Conservation (phyloP, 306 rosid genomes). For the Nissolia schottii region DNA sequence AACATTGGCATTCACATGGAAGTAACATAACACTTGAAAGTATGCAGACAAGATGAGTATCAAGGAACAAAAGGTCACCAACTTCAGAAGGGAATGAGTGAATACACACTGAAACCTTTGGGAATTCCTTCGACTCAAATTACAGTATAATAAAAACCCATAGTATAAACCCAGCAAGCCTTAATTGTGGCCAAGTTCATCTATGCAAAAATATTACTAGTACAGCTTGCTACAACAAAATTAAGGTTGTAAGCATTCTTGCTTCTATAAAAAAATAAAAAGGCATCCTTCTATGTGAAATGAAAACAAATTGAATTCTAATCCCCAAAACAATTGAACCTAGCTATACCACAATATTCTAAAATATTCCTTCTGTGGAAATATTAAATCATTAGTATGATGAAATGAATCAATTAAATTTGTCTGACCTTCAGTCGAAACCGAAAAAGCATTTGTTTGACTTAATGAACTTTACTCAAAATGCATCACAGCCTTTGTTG, state of each 20-base stretch:
- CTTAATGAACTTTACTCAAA: conserved; percentile 37
- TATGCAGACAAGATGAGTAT: background rate
- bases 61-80: conserved; percentile 12
- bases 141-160: conserved; percentile 13
- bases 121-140: background rate
- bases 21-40: background rate
- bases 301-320: background rate
- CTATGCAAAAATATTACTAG: background rate
- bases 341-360: background rate
- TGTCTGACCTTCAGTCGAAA: background rate
- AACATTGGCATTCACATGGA: background rate
- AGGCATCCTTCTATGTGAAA: background rate
- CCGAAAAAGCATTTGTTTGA: background rate
- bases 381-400: background rate
- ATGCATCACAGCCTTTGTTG: conserved; percentile 62
- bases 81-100: background rate
- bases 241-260: background rate
- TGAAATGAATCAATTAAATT: background rate
- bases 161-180: background rate
- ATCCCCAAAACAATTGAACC: conserved; percentile 12
- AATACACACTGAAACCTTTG: background rate
- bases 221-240: background rate
- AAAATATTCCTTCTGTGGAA: background rate
- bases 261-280: conserved; percentile 8
- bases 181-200: background rate